phyloP scores from a whole-genome alignment of 2,329 filamentous ascomycete species.

The Neofusicoccum kwambonambiense region DNA sequence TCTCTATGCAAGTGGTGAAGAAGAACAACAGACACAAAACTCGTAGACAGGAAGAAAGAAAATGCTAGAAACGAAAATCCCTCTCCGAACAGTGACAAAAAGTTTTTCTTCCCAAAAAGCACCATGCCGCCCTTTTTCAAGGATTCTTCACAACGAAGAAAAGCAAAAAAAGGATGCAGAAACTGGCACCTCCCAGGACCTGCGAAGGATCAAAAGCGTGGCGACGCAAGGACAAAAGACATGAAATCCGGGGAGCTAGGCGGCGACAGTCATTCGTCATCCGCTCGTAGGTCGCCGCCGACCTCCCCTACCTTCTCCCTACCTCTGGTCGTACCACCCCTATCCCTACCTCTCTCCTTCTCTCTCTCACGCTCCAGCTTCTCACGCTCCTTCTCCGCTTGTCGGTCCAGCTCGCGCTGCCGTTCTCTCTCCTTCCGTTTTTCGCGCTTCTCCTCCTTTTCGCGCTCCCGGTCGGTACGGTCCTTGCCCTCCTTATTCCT shows the following conservation, averaged over 20 bases:
- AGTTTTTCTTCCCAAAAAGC: constrained; percentile 8
- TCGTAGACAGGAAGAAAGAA: background rate
- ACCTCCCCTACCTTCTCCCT: background rate
- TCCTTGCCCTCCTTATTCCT: constrained; percentile 25
- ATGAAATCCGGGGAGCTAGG: background rate
- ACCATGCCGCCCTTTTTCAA: constrained; percentile 12
- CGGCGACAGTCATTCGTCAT: constrained; percentile 10
- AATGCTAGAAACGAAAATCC: constrained; percentile 3
- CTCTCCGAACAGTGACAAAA: constrained; percentile 4
- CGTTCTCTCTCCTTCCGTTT: background rate
- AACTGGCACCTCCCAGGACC: background rate
- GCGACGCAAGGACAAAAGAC: constrained; percentile 12
- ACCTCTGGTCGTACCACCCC: constrained; percentile 2
- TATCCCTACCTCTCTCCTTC: constrained; percentile 6
- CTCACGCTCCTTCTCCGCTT: constrained; percentile 1
- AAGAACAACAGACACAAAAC: background rate
- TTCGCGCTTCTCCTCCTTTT: constrained; percentile 20
- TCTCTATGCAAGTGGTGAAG: constrained; percentile 14
- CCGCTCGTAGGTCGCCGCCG: background rate
- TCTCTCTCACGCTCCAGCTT: constrained; percentile 3
- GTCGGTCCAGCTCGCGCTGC: background rate
- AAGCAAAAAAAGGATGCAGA: constrained; percentile 6
- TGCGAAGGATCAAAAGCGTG: background rate
- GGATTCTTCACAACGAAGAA: constrained; percentile 5
- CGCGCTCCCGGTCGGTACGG: constrained; percentile 18